A percentile compares a stretch with the other conserved stretches of the same genome.
phyloP scores from a whole-genome alignment of 2,329 filamentous ascomycete genomes.

The Truncatella angustata region DNA sequence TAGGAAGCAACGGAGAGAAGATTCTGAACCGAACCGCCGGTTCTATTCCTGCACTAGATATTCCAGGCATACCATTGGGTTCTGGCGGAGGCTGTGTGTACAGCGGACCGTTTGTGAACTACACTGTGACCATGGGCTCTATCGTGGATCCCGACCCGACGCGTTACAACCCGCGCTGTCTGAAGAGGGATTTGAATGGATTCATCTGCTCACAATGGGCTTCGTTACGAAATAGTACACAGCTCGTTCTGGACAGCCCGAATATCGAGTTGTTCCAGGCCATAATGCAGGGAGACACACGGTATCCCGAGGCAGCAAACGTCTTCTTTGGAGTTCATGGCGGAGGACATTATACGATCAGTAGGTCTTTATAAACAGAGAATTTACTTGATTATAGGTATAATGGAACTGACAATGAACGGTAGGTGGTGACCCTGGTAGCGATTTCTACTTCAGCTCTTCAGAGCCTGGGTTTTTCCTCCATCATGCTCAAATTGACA shows the following conservation, averaged over 20 bases:
- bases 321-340: constrained; percentile 29
- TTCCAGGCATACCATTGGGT: constrained; percentile 38
- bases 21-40: constrained; percentile 17
- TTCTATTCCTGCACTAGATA: constrained; percentile 6
- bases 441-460: constrained; percentile 42
- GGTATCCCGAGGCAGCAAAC: constrained; percentile 22
- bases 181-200: constrained; percentile 38
- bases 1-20: constrained; percentile 42
- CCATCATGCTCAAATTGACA: constrained; percentile 45
- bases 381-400: too few relatives aligned
- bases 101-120: constrained; percentile 42
- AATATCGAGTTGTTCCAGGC: constrained; percentile 39
- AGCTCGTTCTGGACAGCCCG: constrained; percentile 33
- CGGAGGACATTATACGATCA: constrained; percentile 34
- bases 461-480: constrained; percentile 45
- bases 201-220: constrained; percentile 27
- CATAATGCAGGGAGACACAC: constrained; percentile 37
- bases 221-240: constrained; percentile 31
- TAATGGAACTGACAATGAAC: too few relatives aligned
- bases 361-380: constrained; percentile 22
- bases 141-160: constrained; percentile 27
- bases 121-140: constrained; percentile 38
- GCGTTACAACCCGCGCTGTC: constrained; percentile 39
- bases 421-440: constrained; percentile 43
- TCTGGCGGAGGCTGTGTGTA: constrained; percentile 53